phyloP scores from a whole-genome alignment of 257 asterid genomes.

The Marsdenia floribunda region DNA sequence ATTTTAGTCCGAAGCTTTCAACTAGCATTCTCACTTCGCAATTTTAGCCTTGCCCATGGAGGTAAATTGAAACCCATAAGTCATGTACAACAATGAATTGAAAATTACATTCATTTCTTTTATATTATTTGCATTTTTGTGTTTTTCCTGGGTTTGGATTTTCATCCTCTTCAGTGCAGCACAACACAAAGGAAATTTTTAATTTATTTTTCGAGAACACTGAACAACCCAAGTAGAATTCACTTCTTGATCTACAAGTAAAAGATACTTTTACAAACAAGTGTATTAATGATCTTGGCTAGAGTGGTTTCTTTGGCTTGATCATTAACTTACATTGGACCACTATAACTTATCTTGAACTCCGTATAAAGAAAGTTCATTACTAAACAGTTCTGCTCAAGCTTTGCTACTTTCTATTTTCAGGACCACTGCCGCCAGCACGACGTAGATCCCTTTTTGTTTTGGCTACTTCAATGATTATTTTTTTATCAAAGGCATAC shows the following conservation, averaged over 20 bases:
- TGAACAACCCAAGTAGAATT: background rate
- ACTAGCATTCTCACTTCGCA: slow-evolving; percentile 76
- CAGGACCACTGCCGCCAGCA: slow-evolving; percentile 81
- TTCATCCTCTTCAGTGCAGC: background rate
- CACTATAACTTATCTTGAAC: background rate
- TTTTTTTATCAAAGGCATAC: slow-evolving; percentile 74
- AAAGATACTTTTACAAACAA: background rate
- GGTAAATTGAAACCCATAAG: slow-evolving; percentile 30
- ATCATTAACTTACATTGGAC: background rate
- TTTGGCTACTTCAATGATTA: slow-evolving; percentile 78
- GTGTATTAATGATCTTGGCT: background rate
- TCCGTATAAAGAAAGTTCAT: background rate
- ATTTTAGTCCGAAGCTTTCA: slow-evolving; percentile 74
- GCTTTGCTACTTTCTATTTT: slow-evolving; percentile 20
- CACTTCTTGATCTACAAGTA: background rate
- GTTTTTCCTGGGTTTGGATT: background rate
- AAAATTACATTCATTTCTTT: background rate
- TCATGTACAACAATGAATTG: background rate
- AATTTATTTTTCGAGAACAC: background rate
- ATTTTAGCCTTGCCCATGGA: slow-evolving; percentile 50
- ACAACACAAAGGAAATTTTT: background rate
- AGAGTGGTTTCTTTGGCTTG: background rate
- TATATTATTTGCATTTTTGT: slow-evolving; percentile 9
- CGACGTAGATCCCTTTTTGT: slow-evolving; percentile 90
- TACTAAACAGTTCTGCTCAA: slow-evolving; percentile 6